Percentiles rank a stretch among this genome's conserved stretches.
phyloP scores from a whole-genome alignment of 2,329 filamentous ascomycete genomes.

The Clonostachys sp. region DNA sequence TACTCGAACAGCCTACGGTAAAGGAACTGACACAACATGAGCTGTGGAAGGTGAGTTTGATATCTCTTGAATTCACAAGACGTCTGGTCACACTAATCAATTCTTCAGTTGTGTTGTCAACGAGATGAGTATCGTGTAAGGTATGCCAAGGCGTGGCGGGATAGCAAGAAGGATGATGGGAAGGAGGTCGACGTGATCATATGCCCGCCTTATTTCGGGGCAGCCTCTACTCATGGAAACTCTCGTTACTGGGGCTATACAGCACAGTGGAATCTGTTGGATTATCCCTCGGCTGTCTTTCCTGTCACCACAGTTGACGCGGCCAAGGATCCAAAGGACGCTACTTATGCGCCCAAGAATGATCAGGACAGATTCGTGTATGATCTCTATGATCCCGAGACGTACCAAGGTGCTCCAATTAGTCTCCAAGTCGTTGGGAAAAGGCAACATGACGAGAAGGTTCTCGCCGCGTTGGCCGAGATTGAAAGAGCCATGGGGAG shows the following conservation, averaged over 20 bases:
- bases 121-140: constrained; percentile 31
- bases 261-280: constrained; percentile 63
- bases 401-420: constrained; percentile 14
- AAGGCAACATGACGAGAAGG: constrained; percentile 20
- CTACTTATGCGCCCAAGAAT: constrained; percentile 16
- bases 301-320: constrained; percentile 37
- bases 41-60: constrained; percentile 28
- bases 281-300: constrained; percentile 60
- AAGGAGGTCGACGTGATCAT: constrained; percentile 54
- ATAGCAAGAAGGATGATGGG: constrained; percentile 18
- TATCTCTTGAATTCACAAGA: background rate
- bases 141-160: constrained; percentile 30
- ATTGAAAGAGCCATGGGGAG: constrained; percentile 6
- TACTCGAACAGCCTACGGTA: constrained; percentile 44
- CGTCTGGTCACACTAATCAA: background rate
- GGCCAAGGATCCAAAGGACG: constrained; percentile 13
- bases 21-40: constrained; percentile 29
- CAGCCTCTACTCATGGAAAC: constrained; percentile 35
- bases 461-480: constrained; percentile 3
- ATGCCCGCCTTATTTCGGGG: constrained; percentile 52
- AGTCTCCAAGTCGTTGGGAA: constrained; percentile 18
- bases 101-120: constrained; percentile 16
- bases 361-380: constrained; percentile 17
- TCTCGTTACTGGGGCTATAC: constrained; percentile 60
- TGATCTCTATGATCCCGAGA: constrained; percentile 17